A percentile compares a stretch with the other conserved stretches of the same genome.
These are phyloP conservation scores for Circinella minor DNA, from an alignment of 371 early-diverging fungal genomes.

Conservation along the genomic window DNA sequence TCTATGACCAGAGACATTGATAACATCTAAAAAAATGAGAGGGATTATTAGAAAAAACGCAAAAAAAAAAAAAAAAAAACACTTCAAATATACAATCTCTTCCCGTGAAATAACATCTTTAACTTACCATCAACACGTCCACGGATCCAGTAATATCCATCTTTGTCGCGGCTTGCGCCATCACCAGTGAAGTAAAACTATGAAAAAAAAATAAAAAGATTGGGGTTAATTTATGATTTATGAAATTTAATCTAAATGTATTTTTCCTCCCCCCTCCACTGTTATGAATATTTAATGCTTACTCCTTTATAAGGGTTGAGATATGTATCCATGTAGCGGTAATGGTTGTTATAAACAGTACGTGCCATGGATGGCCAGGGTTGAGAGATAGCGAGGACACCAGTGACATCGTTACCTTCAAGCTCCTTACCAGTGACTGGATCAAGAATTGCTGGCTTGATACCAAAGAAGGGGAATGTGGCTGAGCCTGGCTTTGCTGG, in stretches of 20 bases:
- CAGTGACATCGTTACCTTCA: constrained; percentile 77
- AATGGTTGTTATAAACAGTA: constrained; percentile 88
- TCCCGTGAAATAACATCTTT: background rate
- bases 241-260: background rate
- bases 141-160: constrained; percentile 94
- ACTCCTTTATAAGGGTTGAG: constrained; percentile 80
- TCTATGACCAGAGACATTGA: constrained; percentile 99
- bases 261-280: no score
- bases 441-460: constrained; percentile 86
- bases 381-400: constrained; percentile 85
- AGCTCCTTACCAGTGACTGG: constrained; percentile 80
- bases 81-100: no score
- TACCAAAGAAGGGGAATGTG: constrained; percentile 97
- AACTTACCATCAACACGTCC: constrained; percentile 84
- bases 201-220: background rate
- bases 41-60: background rate
- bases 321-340: constrained; percentile 91
- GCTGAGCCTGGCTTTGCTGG: constrained; percentile 96
- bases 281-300: background rate
- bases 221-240: background rate
- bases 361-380: constrained; percentile 97
- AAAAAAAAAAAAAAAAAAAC: no score
- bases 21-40: constrained; percentile 68
- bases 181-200: constrained; percentile 75
- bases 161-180: constrained; percentile 86